phyloP scores from a whole-genome alignment of 1,284 basidiomycete genomes.

The Sutorius eximius region DNA sequence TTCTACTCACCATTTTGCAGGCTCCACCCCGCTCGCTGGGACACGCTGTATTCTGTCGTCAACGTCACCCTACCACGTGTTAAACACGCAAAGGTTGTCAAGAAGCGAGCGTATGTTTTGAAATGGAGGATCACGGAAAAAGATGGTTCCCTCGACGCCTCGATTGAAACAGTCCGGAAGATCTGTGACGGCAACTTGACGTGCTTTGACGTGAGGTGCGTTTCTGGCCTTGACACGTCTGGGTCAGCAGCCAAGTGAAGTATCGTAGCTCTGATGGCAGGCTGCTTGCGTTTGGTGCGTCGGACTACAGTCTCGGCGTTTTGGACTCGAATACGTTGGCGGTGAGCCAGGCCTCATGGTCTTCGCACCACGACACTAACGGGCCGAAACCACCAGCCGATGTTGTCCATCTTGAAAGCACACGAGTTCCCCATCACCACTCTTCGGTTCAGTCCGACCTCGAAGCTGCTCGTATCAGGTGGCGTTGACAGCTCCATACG shows the following conservation, averaged over 20 bases:
- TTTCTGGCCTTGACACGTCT: slow-evolving; percentile 8
- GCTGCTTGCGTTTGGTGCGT: slow-evolving; percentile 83
- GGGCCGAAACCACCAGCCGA: slow-evolving; percentile 54
- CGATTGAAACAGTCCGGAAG: slow-evolving; percentile 54
- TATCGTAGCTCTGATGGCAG: slow-evolving; percentile 71
- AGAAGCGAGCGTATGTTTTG: slow-evolving; percentile 59
- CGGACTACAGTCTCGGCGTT: slow-evolving; percentile 85
- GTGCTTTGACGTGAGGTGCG: slow-evolving; percentile 82
- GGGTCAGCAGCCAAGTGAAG: slow-evolving; percentile 5
- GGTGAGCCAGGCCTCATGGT: slow-evolving; percentile 46
- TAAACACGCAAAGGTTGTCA: slow-evolving; percentile 51
- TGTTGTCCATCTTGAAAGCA: slow-evolving; percentile 86
- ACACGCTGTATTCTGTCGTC: slow-evolving; percentile 69
- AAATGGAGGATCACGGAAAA: slow-evolving; percentile 62
- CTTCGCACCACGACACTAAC: slow-evolving; percentile 1
- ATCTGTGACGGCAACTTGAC: slow-evolving; percentile 80
- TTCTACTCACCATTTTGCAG: slow-evolving; percentile 38
- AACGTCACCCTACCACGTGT: slow-evolving; percentile 66
- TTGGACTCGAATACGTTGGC: slow-evolving; percentile 79
- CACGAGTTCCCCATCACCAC: slow-evolving; percentile 95
- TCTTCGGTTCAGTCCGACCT: slow-evolving; percentile 83
- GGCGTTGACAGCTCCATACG: slow-evolving; percentile 91
- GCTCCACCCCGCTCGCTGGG: slow-evolving; percentile 58
- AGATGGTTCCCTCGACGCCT: slow-evolving; percentile 36
- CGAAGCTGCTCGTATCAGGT: slow-evolving; percentile 83